phyloP scores from a whole-genome alignment of 305 asterid species.

The Salvia sclarea region DNA sequence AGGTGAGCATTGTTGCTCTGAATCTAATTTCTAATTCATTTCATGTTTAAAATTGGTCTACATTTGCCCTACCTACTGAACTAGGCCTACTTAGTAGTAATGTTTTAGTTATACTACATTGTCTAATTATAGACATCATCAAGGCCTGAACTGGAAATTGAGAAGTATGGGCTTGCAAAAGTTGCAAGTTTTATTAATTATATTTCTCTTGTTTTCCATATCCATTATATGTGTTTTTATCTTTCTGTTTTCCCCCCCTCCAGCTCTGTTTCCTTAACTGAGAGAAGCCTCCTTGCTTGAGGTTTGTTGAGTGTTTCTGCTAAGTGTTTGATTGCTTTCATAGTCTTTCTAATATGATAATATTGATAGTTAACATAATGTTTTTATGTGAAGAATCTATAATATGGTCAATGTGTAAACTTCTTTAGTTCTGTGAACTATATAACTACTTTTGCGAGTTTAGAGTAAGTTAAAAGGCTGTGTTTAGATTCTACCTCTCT shows the following conservation, averaged over 20 bases:
- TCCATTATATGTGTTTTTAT: neutral
- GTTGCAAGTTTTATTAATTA: neutral
- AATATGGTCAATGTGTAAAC: neutral
- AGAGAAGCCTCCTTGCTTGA: slow-evolving; percentile 1
- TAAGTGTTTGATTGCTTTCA: slow-evolving; percentile 2
- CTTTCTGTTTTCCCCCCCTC: neutral
- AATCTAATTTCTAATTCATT: neutral
- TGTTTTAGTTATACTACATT: neutral
- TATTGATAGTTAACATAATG: neutral
- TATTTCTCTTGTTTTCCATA: neutral
- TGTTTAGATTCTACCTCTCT: neutral
- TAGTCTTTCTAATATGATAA: neutral
- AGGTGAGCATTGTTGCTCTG: slow-evolving; percentile 51
- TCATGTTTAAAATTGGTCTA: neutral
- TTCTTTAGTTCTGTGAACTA: neutral
- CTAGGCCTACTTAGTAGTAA: neutral
- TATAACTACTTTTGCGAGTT: neutral
- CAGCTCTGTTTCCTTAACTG: neutral
- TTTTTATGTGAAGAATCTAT: neutral
- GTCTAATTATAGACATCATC: neutral
- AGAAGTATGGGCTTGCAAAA: neutral
- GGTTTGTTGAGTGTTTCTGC: slow-evolving; percentile 1
- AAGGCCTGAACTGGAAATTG: neutral
- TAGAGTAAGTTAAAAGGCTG: neutral
- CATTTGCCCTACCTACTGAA: slow-evolving; percentile 1